Evolutionary conservation across 2,329 filamentous ascomycete species (phyloP).

Genomic region (Ophiostoma sp.): DNA sequence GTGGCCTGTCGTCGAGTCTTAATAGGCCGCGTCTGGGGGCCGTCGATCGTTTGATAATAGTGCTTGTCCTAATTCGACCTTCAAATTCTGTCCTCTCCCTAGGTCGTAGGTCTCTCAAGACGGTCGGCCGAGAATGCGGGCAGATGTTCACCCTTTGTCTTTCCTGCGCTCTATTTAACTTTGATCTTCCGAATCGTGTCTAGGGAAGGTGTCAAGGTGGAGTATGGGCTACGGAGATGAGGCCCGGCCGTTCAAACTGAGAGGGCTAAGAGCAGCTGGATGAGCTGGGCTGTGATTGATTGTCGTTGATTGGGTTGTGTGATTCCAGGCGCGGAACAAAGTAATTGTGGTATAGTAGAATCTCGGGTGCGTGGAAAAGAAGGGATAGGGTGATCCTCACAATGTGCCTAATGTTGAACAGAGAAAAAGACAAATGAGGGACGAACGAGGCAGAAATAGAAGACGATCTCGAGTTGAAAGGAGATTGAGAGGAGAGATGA

Average conservation of each 20-base stretch:
- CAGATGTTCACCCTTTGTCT: neutral
- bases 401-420: neutral
- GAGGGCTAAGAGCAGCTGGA: too few species aligned
- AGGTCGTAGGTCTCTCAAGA: neutral
- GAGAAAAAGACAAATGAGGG: neutral
- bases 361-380: neutral
- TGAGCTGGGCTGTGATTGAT: neutral
- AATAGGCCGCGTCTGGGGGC: neutral
- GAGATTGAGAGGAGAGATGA: neutral
- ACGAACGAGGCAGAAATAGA: neutral
- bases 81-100: neutral
- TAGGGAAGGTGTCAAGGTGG: conserved; percentile 2
- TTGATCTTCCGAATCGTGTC: neutral
- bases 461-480: neutral
- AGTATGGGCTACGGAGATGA: neutral
- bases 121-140: neutral
- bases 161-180: neutral
- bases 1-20: neutral
- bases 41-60: neutral
- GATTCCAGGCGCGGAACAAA: neutral
- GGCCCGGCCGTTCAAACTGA: neutral
- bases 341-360: neutral
- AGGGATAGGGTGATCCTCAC: neutral
- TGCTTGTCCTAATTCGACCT: too few species aligned
- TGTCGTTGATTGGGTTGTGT: neutral